Evolutionary conservation across 2,329 filamentous ascomycete species (phyloP).

Genomic region (Cucurbitaria berberidis): DNA sequence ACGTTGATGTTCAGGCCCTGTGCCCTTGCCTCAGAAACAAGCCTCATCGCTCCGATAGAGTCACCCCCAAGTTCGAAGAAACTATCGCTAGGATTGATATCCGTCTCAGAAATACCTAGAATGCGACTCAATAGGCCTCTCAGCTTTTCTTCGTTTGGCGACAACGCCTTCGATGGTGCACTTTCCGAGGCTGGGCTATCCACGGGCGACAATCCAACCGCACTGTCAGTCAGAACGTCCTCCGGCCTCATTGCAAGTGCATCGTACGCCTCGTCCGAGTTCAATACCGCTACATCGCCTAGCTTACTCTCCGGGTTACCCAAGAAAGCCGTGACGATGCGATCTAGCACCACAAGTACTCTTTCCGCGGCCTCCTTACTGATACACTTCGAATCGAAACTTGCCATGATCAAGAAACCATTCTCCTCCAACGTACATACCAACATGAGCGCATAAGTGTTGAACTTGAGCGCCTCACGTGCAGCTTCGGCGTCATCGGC

Average conservation of each 20-base stretch:
- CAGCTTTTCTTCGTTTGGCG: slow-evolving; percentile 37
- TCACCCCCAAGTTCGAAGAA: slow-evolving; percentile 57
- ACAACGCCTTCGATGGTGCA: slow-evolving; percentile 12
- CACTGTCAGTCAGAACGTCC: slow-evolving; percentile 31
- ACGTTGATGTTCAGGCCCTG: slow-evolving; percentile 50
- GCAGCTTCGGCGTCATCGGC: slow-evolving; percentile 64
- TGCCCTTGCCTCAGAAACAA: slow-evolving; percentile 49
- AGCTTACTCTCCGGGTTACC: slow-evolving; percentile 44
- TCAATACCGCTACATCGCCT: slow-evolving; percentile 36
- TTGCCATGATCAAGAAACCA: slow-evolving; percentile 66
- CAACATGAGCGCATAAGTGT: slow-evolving; percentile 68
- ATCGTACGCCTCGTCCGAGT: slow-evolving; percentile 37
- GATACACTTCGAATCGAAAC: slow-evolving; percentile 69
- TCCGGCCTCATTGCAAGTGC: slow-evolving; percentile 31
- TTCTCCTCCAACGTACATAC: slow-evolving; percentile 66
- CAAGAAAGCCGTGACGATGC: slow-evolving; percentile 59
- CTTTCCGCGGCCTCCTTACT: slow-evolving; percentile 59
- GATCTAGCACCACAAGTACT: slow-evolving; percentile 60
- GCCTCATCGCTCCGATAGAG: slow-evolving; percentile 54
- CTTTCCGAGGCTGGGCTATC: slow-evolving; percentile 7
- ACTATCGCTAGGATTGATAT: slow-evolving; percentile 49
- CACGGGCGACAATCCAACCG: slow-evolving; percentile 19
- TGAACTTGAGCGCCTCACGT: slow-evolving; percentile 64
- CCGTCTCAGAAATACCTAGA: slow-evolving; percentile 31
- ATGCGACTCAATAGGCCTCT: slow-evolving; percentile 32